Base-by-base conservation (phyloP, 495 filamentous ascomycete species). In the Aspergillus coremiiformis region DNA sequence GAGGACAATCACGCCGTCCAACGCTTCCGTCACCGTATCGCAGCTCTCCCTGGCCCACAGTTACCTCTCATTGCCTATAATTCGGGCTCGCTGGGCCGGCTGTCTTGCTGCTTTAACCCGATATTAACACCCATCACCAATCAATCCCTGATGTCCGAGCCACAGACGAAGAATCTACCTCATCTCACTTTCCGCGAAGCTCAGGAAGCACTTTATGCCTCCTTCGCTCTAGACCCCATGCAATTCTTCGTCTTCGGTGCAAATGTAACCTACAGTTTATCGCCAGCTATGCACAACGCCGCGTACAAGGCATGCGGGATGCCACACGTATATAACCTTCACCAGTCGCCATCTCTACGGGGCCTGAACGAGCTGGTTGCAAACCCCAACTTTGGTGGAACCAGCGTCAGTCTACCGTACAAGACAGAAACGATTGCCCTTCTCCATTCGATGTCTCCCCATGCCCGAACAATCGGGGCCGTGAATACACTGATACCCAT, bases 401-500 rank as follows among this genome's bases (percentile, higher is more conserved):
- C 82, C n/a, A 82, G 79, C 56, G 78, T 92, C 49, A 80, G 82
- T 10, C 74, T 85, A 11, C 86, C 86, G 3, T 90, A 85, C 70
- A 90, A 89, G 55, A 82, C 86, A 2, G 82, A 84, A 62, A 79
- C 86, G 29, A 83, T 90, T 53, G 73, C 78, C 4, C 76, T 84
- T 5, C 73, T 88, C 10, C 80, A 86, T 58, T 78, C 83, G 35
- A 79, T 86, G 61, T 87, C 84, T 43, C 76, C 79, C 44, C 87
- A 92, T 54, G 87, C 87, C 7, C 79, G 78, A 15, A 85, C 83
- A 14, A 89, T 92, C 54, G 87, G 87, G 2, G 84, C 87, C 14
- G 80, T 89, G 49, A 90, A 92, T 62, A 89, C 86, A 0, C 66
- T 90, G 9, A 69, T 90, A 17, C 87, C 87, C 0, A 76, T 90